Conservation (phyloP, 164 flowering plant genomes). For the Aristolochia contorta region DNA sequence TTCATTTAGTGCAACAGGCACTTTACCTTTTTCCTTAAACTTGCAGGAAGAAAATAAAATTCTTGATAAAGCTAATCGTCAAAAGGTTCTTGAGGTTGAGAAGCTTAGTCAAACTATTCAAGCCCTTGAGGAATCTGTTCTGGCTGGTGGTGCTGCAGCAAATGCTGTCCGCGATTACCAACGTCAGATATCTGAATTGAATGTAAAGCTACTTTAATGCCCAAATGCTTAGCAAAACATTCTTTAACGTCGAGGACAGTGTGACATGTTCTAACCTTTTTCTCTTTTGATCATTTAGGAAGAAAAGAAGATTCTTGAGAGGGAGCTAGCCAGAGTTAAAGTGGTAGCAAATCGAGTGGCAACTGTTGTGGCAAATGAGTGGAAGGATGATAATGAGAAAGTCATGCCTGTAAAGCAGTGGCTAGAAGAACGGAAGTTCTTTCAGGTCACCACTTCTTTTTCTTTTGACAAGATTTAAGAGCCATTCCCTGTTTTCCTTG, state of each 20-base stretch:
- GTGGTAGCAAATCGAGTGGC: slow-evolving; percentile 73
- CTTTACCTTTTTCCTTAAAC: neutral
- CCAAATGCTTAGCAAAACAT: neutral
- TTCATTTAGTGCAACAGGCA: neutral
- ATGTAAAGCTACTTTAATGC: slow-evolving; percentile 26
- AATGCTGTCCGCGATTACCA: slow-evolving; percentile 60
- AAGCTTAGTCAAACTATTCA: slow-evolving; percentile 70
- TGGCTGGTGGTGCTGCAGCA: slow-evolving; percentile 71
- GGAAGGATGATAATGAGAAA: slow-evolving; percentile 78
- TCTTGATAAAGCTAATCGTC: slow-evolving; percentile 76
- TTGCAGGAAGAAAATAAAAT: slow-evolving; percentile 73
- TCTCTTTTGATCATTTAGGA: slow-evolving; percentile 31
- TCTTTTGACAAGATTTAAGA: no score
- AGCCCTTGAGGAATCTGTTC: slow-evolving; percentile 80
- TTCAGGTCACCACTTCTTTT: slow-evolving; percentile 40
- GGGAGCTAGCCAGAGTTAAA: slow-evolving; percentile 66
- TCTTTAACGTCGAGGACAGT: no score
- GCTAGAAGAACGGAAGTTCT: slow-evolving; percentile 67
- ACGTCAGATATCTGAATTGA: slow-evolving; percentile 60
- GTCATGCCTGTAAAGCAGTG: slow-evolving; percentile 84
- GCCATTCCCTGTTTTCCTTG: no score
- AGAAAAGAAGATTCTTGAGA: slow-evolving; percentile 65
- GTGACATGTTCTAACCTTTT: neutral
- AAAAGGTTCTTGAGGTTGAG: slow-evolving; percentile 74
- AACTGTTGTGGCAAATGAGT: slow-evolving; percentile 65